These are phyloP conservation scores for Cetradonia linearis DNA, from an alignment of 495 filamentous ascomycete species.

Conservation along the genomic window DNA sequence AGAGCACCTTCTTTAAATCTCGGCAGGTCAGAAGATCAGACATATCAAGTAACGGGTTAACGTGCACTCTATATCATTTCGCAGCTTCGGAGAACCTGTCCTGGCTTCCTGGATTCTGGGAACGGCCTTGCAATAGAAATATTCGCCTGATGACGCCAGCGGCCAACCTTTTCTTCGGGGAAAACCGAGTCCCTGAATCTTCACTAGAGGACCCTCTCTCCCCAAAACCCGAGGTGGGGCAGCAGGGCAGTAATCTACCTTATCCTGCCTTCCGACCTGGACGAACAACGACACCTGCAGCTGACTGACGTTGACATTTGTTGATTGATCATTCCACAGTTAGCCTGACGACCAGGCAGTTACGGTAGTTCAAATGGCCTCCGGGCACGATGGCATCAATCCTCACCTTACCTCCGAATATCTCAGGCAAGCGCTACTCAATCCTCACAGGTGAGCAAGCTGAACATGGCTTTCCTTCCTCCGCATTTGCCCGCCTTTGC, in stretches of 20 bases:
- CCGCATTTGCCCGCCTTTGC: not conserved
- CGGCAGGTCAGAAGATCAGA: not conserved
- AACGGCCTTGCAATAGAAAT: not conserved
- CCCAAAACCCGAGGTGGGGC: not conserved
- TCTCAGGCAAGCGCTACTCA: slow-evolving; percentile 35
- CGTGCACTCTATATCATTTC: not conserved
- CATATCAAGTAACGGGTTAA: not conserved
- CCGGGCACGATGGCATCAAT: slow-evolving; percentile 37
- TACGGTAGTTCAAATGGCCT: slow-evolving; percentile 13
- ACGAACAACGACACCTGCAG: slow-evolving; percentile 8
- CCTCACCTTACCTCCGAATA: slow-evolving; percentile 44
- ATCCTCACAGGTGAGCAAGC: slow-evolving; percentile 14
- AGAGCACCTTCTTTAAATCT: slow-evolving; percentile 3
- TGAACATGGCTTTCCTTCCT: not conserved
- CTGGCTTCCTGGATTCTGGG: not conserved
- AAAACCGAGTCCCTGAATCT: slow-evolving; percentile 4
- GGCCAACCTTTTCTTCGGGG: not conserved
- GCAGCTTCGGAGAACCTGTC: not conserved
- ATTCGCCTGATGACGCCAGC: not conserved
- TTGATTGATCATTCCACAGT: not conserved
- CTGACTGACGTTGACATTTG: not conserved
- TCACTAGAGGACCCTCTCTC: not conserved
- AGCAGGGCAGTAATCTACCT: slow-evolving; percentile 5
- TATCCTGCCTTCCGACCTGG: not conserved
- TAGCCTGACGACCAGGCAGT: not conserved